Percentiles rank a stretch among this genome's conserved stretches.
These are phyloP conservation scores for Carex myosuroides DNA, from an alignment of 176 grass and related monocot species.

Conservation along the genomic window DNA sequence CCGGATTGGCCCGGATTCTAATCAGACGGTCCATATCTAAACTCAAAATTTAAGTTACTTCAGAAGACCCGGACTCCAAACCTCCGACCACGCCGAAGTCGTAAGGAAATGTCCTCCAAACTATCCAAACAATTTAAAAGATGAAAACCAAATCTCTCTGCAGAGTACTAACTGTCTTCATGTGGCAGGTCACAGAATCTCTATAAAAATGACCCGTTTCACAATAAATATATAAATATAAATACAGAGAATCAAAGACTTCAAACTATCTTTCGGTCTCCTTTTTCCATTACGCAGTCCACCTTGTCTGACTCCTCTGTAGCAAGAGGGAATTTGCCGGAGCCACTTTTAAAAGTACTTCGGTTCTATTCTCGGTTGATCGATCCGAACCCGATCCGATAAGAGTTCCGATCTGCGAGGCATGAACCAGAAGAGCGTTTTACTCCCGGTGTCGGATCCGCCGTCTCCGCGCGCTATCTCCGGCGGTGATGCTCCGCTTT, in stretches of 20 bases:
- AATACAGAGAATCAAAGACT: not conserved
- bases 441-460: slow-evolving; percentile 37
- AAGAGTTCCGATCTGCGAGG: not conserved
- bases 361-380: not conserved
- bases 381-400: slow-evolving; percentile 17
- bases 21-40: not conserved
- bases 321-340: not conserved
- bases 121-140: not conserved
- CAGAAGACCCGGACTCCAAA: not conserved
- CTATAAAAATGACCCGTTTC: not conserved
- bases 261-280: not conserved
- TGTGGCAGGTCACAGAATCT: not conserved
- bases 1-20: no score
- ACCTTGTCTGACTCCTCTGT: not conserved
- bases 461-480: not conserved
- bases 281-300: not conserved
- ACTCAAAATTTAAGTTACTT: not conserved
- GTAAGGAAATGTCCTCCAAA: not conserved
- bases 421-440: slow-evolving; percentile 6
- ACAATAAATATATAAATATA: not conserved
- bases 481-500: slow-evolving; percentile 41
- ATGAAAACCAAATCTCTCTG: not conserved
- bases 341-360: not conserved
- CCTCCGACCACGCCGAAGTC: not conserved
- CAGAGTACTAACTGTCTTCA: not conserved